Conservation (phyloP, 179 eudicot species). For the Gypsophila paniculata region DNA sequence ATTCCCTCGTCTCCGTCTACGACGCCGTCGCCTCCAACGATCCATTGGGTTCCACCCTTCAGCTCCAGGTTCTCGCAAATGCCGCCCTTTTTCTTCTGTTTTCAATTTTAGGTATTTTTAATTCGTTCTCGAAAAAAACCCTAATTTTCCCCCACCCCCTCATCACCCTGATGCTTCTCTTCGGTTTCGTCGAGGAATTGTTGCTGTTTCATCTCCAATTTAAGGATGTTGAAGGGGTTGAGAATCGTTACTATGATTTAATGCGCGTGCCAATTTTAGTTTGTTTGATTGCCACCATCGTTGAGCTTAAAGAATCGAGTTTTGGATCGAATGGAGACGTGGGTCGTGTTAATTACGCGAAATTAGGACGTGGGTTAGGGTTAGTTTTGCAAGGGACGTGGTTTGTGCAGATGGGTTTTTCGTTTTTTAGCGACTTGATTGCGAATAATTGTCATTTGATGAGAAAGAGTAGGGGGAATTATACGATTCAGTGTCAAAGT, state of each 20-base stretch:
- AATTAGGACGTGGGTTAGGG: conserved; percentile 72
- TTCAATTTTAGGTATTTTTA: conserved; percentile 45
- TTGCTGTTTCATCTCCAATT: conserved; percentile 56
- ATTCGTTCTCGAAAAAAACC: conserved; percentile 21
- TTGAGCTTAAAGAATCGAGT: conserved; percentile 35
- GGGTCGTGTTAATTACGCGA: conserved; percentile 29
- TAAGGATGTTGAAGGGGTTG: conserved; percentile 68
- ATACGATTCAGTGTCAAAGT: conserved; percentile 58
- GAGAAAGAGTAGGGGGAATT: conserved; percentile 61
- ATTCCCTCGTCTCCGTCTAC: conserved; percentile 51
- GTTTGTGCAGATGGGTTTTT: conserved; percentile 89
- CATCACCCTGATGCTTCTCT: conserved; percentile 47
- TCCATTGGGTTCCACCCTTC: conserved; percentile 45
- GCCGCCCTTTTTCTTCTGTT: conserved; percentile 56
- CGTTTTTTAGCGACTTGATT: conserved; percentile 42
- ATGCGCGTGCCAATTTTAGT: conserved; percentile 62
- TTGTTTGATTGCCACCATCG: conserved; percentile 52
- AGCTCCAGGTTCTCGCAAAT: conserved; percentile 57
- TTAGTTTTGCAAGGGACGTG: conserved; percentile 69
- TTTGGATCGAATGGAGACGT: conserved; percentile 24
- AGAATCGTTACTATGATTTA: conserved; percentile 74
- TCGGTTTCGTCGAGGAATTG: conserved; percentile 77
- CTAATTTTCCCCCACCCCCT: conserved; percentile 38
- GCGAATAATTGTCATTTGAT: conserved; percentile 43
- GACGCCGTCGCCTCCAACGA: conserved; percentile 44